Conservation (phyloP, 2,329 filamentous ascomycete genomes). For the Fusarium sacchari region DNA sequence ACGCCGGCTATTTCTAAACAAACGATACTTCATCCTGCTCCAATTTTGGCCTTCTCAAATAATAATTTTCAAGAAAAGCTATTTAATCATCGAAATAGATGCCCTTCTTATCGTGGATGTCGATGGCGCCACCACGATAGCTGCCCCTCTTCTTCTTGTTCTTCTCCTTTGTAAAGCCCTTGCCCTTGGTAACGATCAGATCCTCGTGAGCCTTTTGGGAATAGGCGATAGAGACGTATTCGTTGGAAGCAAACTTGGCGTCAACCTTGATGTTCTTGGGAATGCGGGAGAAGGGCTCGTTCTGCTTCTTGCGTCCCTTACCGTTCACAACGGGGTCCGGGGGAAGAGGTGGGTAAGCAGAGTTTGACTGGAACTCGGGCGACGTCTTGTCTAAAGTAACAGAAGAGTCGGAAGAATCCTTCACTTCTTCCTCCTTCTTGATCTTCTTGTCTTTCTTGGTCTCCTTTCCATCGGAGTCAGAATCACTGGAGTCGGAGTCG, state of each 20-base stretch:
- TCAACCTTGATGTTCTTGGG: slow-evolving; percentile 75
- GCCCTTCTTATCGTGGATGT: slow-evolving; percentile 82
- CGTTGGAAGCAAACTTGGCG: slow-evolving; percentile 77
- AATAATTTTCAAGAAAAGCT: not conserved
- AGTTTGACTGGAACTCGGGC: slow-evolving; percentile 48
- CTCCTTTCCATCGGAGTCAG: slow-evolving; percentile 44
- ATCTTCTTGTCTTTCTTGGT: slow-evolving; percentile 39
- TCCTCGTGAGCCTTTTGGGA: slow-evolving; percentile 89
- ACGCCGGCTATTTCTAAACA: slow-evolving; percentile 42
- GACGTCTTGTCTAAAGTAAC: slow-evolving; percentile 64
- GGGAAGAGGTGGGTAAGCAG: slow-evolving; percentile 60
- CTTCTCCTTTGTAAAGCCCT: slow-evolving; percentile 99
- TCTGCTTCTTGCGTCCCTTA: slow-evolving; percentile 61
- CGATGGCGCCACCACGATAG: slow-evolving; percentile 89
- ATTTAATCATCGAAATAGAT: slow-evolving; percentile 92
- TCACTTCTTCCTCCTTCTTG: slow-evolving; percentile 34
- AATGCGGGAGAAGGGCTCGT: slow-evolving; percentile 81
- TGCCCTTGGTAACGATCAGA: slow-evolving; percentile 89
- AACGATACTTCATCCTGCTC: slow-evolving; percentile 15
- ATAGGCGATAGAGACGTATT: slow-evolving; percentile 86
- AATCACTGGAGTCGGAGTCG: slow-evolving; percentile 48
- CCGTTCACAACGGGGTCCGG: slow-evolving; percentile 55
- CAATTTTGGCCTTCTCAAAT: not conserved
- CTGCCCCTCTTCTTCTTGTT: slow-evolving; percentile 96
- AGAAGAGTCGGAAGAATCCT: slow-evolving; percentile 55